Conservation (phyloP, 164 flowering plant species). For the Piper longum region DNA sequence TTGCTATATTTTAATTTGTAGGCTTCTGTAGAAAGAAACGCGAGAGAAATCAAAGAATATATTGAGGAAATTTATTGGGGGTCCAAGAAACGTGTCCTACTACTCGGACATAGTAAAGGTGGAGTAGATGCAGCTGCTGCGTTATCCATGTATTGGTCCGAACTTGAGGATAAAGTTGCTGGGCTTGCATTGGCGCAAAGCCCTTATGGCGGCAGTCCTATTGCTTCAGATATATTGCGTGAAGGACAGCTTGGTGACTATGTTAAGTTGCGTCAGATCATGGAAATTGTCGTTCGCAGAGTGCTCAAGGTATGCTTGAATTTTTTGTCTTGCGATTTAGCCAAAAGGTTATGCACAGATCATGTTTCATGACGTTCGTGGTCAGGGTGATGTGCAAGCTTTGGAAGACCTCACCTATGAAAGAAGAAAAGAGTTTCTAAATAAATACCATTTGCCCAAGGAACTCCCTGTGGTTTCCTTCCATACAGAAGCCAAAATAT, state of each 20-base stretch:
- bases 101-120: conserved; percentile 98
- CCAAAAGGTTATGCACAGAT: background rate
- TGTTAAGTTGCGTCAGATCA: conserved; percentile 57
- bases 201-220: conserved; percentile 94
- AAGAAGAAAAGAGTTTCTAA: conserved; percentile 63
- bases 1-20: conserved; percentile 15
- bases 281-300: conserved; percentile 78
- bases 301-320: conserved; percentile 56
- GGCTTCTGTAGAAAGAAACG: conserved; percentile 95
- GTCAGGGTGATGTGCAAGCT: conserved; percentile 83
- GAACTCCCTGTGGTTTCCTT: conserved; percentile 84
- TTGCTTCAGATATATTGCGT: conserved; percentile 84
- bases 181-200: conserved; percentile 88
- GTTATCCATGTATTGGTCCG: conserved; percentile 83
- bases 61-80: conserved; percentile 96
- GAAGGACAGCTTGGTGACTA: conserved; percentile 96
- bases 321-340: background rate
- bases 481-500: conserved; percentile 74
- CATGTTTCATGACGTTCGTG: too few species aligned
- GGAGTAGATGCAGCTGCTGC: conserved; percentile 96
- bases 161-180: conserved; percentile 86
- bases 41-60: conserved; percentile 75
- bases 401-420: conserved; percentile 88
- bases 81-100: conserved; percentile 63
- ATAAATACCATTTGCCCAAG: conserved; percentile 44